Conservation (phyloP, 768 basidiomycete species). For the Leccinellum albellum region DNA sequence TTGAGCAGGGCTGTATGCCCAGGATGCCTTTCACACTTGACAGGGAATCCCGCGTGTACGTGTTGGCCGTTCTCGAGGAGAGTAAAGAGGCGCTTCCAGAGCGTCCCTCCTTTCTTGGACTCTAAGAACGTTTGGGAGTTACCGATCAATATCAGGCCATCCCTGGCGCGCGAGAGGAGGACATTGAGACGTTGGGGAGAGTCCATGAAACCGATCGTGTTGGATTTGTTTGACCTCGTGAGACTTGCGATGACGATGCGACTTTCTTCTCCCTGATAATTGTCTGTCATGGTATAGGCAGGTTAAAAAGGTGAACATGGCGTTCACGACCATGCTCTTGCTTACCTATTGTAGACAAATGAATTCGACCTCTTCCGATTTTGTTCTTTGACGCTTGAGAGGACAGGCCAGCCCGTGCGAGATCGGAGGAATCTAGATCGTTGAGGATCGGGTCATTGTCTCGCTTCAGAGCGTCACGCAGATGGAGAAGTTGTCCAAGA, state of each 20-base stretch:
- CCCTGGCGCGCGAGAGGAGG: conserved; percentile 61
- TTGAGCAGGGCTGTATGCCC: conserved; percentile 37
- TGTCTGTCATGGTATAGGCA: conserved; percentile 39
- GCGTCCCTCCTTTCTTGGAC: conserved; percentile 11
- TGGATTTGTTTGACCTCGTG: conserved; percentile 50
- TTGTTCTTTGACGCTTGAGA: conserved; percentile 33
- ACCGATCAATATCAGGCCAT: conserved; percentile 62
- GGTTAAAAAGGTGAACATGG: not conserved
- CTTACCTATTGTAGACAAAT: conserved; percentile 62
- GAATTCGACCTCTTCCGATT: conserved; percentile 33
- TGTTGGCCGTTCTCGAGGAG: conserved; percentile 10
- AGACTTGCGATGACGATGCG: conserved; percentile 60
- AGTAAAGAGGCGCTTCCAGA: conserved; percentile 14
- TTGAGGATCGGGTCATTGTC: conserved; percentile 56
- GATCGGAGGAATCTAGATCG: conserved; percentile 57
- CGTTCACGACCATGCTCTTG: not conserved
- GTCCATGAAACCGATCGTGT: conserved; percentile 67
- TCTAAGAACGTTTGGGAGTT: conserved; percentile 55
- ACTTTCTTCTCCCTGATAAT: conserved; percentile 72
- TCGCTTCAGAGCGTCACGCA: conserved; percentile 43
- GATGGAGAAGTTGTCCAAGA: conserved; percentile 54
- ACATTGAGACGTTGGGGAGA: conserved; percentile 67
- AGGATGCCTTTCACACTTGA: conserved; percentile 53
- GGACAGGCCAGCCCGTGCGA: conserved; percentile 53
- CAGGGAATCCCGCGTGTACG: conserved; percentile 41